These are phyloP conservation scores for Rhizophlyctis rosea DNA, from an alignment of 192 early-diverging fungal genomes.

Conservation along the genomic window DNA sequence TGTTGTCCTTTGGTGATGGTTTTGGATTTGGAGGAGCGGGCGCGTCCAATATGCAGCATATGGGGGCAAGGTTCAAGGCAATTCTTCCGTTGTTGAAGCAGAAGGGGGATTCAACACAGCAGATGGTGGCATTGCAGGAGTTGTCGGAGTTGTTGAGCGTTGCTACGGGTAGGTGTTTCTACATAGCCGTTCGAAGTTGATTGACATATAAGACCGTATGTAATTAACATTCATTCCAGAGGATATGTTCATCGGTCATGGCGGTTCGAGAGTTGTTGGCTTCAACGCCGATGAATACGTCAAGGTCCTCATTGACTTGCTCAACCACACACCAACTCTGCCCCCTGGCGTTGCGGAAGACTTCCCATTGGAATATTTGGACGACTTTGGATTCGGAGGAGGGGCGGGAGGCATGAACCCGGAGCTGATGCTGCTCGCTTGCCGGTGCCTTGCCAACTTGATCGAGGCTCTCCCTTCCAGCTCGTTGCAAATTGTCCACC, in stretches of 20 bases:
- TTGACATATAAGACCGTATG: neutral
- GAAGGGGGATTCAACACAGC: slow-evolving; percentile 58
- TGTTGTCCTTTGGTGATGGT: neutral
- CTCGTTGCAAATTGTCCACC: slow-evolving; percentile 58
- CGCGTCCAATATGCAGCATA: no score
- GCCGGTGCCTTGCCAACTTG: slow-evolving; percentile 85
- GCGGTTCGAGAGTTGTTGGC: slow-evolving; percentile 28
- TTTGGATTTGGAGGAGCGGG: neutral
- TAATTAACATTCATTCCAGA: slow-evolving; percentile 29
- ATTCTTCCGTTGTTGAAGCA: slow-evolving; percentile 59
- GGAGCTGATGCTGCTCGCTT: slow-evolving; percentile 84
- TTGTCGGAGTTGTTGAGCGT: slow-evolving; percentile 73
- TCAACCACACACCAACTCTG: slow-evolving; percentile 43
- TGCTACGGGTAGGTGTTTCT: slow-evolving; percentile 65
- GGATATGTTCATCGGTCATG: slow-evolving; percentile 51
- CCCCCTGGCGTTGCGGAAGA: slow-evolving; percentile 18
- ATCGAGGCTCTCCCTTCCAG: slow-evolving; percentile 82
- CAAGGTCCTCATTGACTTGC: slow-evolving; percentile 62
- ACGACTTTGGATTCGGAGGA: slow-evolving; percentile 29
- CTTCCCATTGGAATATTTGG: slow-evolving; percentile 30
- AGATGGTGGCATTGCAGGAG: slow-evolving; percentile 85
- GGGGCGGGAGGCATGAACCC: slow-evolving; percentile 45
- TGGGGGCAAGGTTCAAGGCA: slow-evolving; percentile 47
- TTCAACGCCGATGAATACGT: slow-evolving; percentile 67
- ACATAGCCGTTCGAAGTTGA: neutral